A percentile compares a stretch with the other conserved stretches of the same genome.
phyloP scores from a whole-genome alignment of 805 yeast genomes.

The Saccharomyces jurei region DNA sequence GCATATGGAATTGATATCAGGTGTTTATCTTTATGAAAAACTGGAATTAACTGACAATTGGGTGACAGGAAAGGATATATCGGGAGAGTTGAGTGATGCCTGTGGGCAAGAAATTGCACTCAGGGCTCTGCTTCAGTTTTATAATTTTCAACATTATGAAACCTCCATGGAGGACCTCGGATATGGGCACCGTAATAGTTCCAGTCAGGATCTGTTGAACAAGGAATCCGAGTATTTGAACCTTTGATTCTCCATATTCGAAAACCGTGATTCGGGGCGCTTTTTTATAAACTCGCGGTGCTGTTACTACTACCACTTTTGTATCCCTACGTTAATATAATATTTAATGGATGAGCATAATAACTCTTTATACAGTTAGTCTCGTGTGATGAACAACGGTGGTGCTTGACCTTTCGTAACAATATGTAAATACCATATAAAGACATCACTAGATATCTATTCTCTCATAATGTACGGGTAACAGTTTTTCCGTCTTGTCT shows the following conservation, averaged over 20 bases:
- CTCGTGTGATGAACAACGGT: neutral
- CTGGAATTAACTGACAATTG: slow-evolving; percentile 74
- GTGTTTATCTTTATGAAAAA: slow-evolving; percentile 70
- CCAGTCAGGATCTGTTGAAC: slow-evolving; percentile 30
- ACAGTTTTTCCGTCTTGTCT: neutral
- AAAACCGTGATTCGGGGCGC: neutral
- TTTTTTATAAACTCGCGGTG: neutral
- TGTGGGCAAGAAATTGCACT: slow-evolving; percentile 81
- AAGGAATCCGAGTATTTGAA: slow-evolving; percentile 33
- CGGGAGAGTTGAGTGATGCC: slow-evolving; percentile 65
- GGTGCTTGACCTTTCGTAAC: neutral
- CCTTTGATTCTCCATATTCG: slow-evolving; percentile 9
- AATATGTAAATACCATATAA: neutral
- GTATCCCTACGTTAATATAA: neutral
- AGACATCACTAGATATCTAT: neutral
- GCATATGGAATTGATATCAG: slow-evolving; percentile 89
- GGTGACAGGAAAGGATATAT: slow-evolving; percentile 76
- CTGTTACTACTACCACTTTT: neutral
- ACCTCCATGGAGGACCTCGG: slow-evolving; percentile 49
- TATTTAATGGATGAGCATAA: neutral
- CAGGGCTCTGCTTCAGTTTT: slow-evolving; percentile 69
- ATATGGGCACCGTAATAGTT: slow-evolving; percentile 25
- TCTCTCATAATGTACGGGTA: neutral
- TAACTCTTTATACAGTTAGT: neutral
- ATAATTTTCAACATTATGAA: slow-evolving; percentile 55